Base-by-base conservation (phyloP, 2,329 filamentous ascomycete genomes). In the Aureobasidium zeae region DNA sequence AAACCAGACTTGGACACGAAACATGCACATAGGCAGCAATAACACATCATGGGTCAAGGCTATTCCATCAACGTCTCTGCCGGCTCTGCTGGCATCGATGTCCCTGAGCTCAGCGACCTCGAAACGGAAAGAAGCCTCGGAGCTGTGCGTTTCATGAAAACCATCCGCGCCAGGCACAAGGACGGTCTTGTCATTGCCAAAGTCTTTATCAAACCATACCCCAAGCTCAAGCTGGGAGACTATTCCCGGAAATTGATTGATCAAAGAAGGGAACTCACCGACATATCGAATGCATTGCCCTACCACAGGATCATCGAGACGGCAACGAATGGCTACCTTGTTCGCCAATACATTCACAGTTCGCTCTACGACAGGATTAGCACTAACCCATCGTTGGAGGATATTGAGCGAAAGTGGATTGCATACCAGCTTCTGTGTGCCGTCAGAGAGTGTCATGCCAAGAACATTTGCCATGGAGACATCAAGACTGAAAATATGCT, bases 331-430 rank as follows among this genome's bases (percentile, higher is more conserved):
- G 91, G 88, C 35, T 94, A 94, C 59, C 76, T 98, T 15, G 86
- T 95, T 46, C 83, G 91, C 41, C 93, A 96, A 64, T 96, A 85
- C 60, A 79, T 96, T 48, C 91, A 96, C 65, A 95, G 84, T 69
- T 96, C 91, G 17, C 74, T 98, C 4, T 98, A 98, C 66, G 91
- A 98, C 66, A 84, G 91, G 43, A 79, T 98, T 63, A 94, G 91
- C 64, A 98, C 91, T 7, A 79, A 93, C 6, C 93, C 91, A 0
- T 98, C 98, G 55, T 71, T 96, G 8, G 93, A 98, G 63, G 86
- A 94, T 52, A 91, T 98, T 52, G 91, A 98, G 64, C 96, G 95
- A 73, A 95, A 94, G 68, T 98, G 91, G 91, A 75, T 98, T 38
- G 85, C 89, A 0, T 98, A 94, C 56, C 91, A 98, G 66, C 74